Evolutionary conservation across 768 basidiomycete genomes (phyloP).

Genomic region (Lepiota venenata): DNA sequence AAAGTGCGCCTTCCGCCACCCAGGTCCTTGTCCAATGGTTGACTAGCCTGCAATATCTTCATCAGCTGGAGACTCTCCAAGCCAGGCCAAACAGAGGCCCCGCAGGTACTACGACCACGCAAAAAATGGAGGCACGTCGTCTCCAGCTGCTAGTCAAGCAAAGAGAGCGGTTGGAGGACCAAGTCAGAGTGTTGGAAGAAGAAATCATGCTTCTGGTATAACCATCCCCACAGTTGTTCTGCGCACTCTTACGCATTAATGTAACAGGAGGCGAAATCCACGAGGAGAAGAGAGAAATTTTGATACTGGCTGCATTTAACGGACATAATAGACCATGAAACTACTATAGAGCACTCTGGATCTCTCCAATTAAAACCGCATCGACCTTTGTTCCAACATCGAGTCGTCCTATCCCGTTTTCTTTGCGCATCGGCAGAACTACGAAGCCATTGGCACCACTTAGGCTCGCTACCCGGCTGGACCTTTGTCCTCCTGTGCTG

Average conservation of each 20-base stretch:
- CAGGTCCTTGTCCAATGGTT: not conserved
- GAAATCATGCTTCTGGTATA: constrained; percentile 58
- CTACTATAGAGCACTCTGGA: constrained; percentile 25
- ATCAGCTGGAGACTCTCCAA: constrained; percentile 55
- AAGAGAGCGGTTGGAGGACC: constrained; percentile 62
- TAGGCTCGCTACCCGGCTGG: constrained; percentile 77
- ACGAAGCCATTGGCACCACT: constrained; percentile 80
- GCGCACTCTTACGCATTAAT: not conserved
- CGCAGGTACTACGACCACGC: constrained; percentile 47
- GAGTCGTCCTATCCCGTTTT: constrained; percentile 25
- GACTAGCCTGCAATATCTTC: not conserved
- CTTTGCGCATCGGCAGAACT: constrained; percentile 47
- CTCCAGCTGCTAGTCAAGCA: constrained; percentile 65
- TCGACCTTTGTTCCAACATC: constrained; percentile 53
- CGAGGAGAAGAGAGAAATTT: constrained; percentile 1
- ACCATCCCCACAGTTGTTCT: not conserved
- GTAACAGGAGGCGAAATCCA: constrained; percentile 7
- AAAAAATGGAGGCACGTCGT: constrained; percentile 65
- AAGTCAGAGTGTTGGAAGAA: constrained; percentile 54
- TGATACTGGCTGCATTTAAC: not conserved
- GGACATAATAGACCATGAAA: not conserved
- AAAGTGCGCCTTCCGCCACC: constrained; percentile 44
- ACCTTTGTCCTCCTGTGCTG: constrained; percentile 86
- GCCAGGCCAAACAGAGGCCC: constrained; percentile 40
- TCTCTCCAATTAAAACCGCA: constrained; percentile 69